Conservation (phyloP, 2,329 filamentous ascomycete genomes). For the Scleromitrula shiraiana region DNA sequence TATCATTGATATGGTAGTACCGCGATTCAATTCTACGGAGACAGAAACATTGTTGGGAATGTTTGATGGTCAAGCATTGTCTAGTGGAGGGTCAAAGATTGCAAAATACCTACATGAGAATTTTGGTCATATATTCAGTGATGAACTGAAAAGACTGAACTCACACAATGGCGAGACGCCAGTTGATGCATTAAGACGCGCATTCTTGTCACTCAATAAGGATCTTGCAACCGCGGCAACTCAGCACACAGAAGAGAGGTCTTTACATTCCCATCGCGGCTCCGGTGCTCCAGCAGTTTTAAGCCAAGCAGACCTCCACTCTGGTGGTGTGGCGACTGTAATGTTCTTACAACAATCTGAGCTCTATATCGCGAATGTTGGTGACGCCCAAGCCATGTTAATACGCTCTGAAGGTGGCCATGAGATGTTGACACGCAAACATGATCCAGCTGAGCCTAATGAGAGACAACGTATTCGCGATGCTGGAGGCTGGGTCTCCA, state of each 20-base stretch:
- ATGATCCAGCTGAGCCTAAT: slow-evolving; percentile 79
- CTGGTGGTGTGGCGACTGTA: slow-evolving; percentile 86
- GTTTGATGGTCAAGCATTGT: slow-evolving; percentile 89
- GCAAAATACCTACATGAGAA: slow-evolving; percentile 96
- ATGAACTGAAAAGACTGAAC: slow-evolving; percentile 71
- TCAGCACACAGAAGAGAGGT: slow-evolving; percentile 69
- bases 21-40: slow-evolving; percentile 81
- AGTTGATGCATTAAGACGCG: slow-evolving; percentile 72
- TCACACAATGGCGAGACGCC: slow-evolving; percentile 63
- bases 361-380: slow-evolving; percentile 89
- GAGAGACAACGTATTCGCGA: slow-evolving; percentile 88
- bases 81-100: slow-evolving; percentile 86
- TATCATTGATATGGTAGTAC: slow-evolving; percentile 90
- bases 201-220: slow-evolving; percentile 88
- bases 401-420: slow-evolving; percentile 83
- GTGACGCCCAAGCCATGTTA: slow-evolving; percentile 90
- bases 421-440: slow-evolving; percentile 78
- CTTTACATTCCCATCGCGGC: slow-evolving; percentile 58
- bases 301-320: slow-evolving; percentile 80
- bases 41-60: slow-evolving; percentile 87
- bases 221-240: slow-evolving; percentile 81
- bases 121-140: slow-evolving; percentile 75
- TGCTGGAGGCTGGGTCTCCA: slow-evolving; percentile 90
- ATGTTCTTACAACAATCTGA: slow-evolving; percentile 85
- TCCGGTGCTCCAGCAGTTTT: slow-evolving; percentile 68